Evolutionary conservation across 257 asterid species (phyloP), one percentile per base, ranked within the genome.

Genomic region (Salvia miltiorrhiza): DNA sequence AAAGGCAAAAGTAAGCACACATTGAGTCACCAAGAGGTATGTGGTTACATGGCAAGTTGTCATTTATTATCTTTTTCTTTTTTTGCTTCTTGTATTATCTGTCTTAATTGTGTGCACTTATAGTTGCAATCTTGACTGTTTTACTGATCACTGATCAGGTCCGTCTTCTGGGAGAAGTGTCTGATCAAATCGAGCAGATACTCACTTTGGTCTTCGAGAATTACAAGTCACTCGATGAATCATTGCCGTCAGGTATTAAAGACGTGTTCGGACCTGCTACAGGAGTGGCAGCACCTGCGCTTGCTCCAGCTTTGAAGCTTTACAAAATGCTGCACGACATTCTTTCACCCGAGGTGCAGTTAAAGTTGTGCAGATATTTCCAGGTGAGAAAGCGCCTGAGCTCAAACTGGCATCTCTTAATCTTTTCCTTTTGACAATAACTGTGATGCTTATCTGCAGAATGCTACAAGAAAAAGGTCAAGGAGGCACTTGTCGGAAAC

Each of bases 1-100:
- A 86, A 82, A 81, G 87, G 95, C 79, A 85, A 80, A 81, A 76
- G 77, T 59, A 90, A 83, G 57, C 76, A 77, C 82, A 76, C 76
- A 26, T 65, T 91, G 82, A 94, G 99, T 80, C 99, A 89, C 77
- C 99, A 94, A 80, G 99, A 94, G 96, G 99, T 91, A 17, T 65
- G 83, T 73, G 47, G 61, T 63, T 49, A 76, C 24, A 10, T 28
- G 35, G 65, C 40, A 12, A 63, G 58, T 28, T 72, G 49, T 52
- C 14, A 10, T 65, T 69, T 63, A 14, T 35, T 28, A 43, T 13
- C 12, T 43, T 48, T 52, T 21, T 14, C 16, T 23, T 24, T n/a
- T 8, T 12, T 0, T 14, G 9, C 9, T 54, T 24, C 4, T 53
- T 11, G 16, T 20, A 9, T 9, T 8, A n/a, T n/a, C n/a, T n/a